Evolutionary conservation across 139 green algal species (phyloP).

Genomic region (Haematococcus sp.): DNA sequence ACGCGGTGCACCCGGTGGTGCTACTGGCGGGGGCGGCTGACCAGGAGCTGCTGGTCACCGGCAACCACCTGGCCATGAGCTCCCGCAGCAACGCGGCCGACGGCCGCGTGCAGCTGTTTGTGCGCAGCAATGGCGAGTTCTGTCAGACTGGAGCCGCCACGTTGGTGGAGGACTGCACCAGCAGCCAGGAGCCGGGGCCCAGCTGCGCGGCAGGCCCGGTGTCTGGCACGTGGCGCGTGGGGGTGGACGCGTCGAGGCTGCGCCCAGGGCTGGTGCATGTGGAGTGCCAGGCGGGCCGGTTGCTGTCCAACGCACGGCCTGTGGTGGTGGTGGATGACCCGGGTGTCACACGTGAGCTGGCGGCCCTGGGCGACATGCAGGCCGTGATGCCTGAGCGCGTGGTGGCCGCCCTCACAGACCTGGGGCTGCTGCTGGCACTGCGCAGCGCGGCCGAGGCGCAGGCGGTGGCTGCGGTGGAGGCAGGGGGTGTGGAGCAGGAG

Average conservation of each 20-base stretch:
- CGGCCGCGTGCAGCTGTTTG: not conserved
- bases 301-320: not conserved
- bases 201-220: not conserved
- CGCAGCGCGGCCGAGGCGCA: not conserved
- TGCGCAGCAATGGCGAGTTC: not conserved
- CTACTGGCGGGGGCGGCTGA: not conserved
- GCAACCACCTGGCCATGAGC: too few relatives aligned
- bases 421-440: constrained; percentile 9
- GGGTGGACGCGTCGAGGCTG: not conserved
- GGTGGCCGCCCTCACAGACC: not conserved
- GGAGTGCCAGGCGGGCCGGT: constrained; percentile 3
- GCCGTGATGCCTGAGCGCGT: not conserved
- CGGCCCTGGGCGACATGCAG: not conserved
- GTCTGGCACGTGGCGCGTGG: not conserved
- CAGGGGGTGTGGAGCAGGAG: not conserved
- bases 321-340: constrained; percentile 8
- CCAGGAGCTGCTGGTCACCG: too few relatives aligned
- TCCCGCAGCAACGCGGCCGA: too few relatives aligned
- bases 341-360: not conserved
- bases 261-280: not conserved
- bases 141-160: not conserved
- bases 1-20: not conserved
- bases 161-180: too few relatives aligned
- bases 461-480: not conserved
- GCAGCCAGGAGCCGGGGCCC: too few relatives aligned